Evolutionary conservation across 2,329 filamentous ascomycete genomes (phyloP).

Genomic region (Tolypocladium ovalisporum): DNA sequence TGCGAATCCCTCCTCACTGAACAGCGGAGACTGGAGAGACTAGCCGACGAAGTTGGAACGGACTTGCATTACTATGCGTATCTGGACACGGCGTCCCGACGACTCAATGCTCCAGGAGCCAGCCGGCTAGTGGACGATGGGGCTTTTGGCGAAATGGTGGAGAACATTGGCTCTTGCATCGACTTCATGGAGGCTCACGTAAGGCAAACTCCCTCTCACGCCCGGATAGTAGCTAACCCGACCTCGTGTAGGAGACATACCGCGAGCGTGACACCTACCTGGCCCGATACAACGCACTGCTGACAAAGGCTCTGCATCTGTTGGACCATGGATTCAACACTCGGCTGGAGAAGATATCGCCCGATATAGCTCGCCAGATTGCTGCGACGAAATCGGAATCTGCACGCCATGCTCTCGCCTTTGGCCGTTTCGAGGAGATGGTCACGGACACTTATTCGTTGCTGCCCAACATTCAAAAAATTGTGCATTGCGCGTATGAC

Average conservation of each 20-base stretch:
- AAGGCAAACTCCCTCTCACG: constrained; percentile 17
- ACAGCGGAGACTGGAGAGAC: constrained; percentile 64
- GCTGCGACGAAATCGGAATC: constrained; percentile 45
- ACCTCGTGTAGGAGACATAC: constrained; percentile 53
- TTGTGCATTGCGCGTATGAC: constrained; percentile 41
- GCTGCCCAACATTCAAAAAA: constrained; percentile 43
- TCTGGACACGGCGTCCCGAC: constrained; percentile 78
- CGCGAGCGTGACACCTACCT: constrained; percentile 81
- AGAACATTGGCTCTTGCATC: constrained; percentile 80
- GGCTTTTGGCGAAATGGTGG: constrained; percentile 79
- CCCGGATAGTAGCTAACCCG: not conserved
- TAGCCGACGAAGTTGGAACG: constrained; percentile 76
- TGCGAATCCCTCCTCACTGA: constrained; percentile 81
- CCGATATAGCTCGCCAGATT: constrained; percentile 44
- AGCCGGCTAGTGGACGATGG: constrained; percentile 74
- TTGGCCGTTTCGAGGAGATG: constrained; percentile 49
- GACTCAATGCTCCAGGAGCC: constrained; percentile 85
- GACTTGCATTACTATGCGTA: constrained; percentile 94
- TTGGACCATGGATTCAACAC: constrained; percentile 46
- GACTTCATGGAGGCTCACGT: constrained; percentile 86
- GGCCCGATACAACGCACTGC: constrained; percentile 72
- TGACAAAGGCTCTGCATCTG: constrained; percentile 55
- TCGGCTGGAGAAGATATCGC: constrained; percentile 40
- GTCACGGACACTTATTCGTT: constrained; percentile 44
- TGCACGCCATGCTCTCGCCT: constrained; percentile 47